Percentiles rank a stretch among this genome's conserved stretches.
These are phyloP conservation scores for Scopulariopsis brevicaulis DNA, from an alignment of 2,329 filamentous ascomycete genomes.

Conservation along the genomic window DNA sequence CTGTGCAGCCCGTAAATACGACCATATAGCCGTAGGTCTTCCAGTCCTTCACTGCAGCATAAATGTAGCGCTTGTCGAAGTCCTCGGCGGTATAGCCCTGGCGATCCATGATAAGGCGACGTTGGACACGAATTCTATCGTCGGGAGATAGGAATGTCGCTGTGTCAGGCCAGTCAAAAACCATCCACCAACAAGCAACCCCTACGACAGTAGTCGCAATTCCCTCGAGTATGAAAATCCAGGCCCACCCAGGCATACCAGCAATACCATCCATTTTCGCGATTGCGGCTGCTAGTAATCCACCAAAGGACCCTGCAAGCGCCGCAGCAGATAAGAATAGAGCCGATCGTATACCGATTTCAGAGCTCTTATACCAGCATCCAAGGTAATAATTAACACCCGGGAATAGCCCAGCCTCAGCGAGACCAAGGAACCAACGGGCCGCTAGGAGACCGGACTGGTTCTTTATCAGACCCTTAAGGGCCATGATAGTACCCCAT, in stretches of 20 bases:
- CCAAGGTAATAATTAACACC: slow-evolving; percentile 72
- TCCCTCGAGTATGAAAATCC: slow-evolving; percentile 62
- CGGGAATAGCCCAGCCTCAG: slow-evolving; percentile 68
- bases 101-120: slow-evolving; percentile 57
- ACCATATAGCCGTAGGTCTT: slow-evolving; percentile 68
- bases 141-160: slow-evolving; percentile 60
- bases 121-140: slow-evolving; percentile 60
- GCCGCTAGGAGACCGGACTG: slow-evolving; percentile 56
- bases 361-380: slow-evolving; percentile 74
- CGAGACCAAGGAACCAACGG: slow-evolving; percentile 60
- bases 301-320: slow-evolving; percentile 66
- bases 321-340: slow-evolving; percentile 80
- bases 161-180: slow-evolving; percentile 71
- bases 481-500: slow-evolving; percentile 60
- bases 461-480: slow-evolving; percentile 55
- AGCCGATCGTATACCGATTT: slow-evolving; percentile 70
- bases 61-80: slow-evolving; percentile 63
- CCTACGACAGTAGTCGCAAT: slow-evolving; percentile 59
- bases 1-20: slow-evolving; percentile 69
- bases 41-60: slow-evolving; percentile 65
- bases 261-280: slow-evolving; percentile 56
- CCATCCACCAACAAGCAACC: slow-evolving; percentile 60
- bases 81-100: slow-evolving; percentile 66
- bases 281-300: slow-evolving; percentile 61
- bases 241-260: slow-evolving; percentile 45